These are phyloP conservation scores for Alternaria metachromatica DNA, from an alignment of 2,329 filamentous ascomycete genomes.

Conservation along the genomic window DNA sequence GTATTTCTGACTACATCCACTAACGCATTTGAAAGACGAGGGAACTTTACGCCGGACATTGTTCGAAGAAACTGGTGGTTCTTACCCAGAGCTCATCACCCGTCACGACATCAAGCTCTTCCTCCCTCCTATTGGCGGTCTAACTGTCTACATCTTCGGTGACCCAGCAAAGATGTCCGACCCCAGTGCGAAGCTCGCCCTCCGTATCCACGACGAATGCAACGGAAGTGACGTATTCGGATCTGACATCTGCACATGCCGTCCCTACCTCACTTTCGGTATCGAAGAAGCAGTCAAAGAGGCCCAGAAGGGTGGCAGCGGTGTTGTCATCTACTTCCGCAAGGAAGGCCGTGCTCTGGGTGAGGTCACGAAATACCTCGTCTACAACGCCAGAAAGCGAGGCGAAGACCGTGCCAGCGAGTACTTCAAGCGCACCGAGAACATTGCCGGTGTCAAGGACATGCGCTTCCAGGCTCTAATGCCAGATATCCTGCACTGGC, in stretches of 20 bases:
- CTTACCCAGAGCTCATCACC: slow-evolving; percentile 95
- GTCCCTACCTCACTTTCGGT: slow-evolving; percentile 94
- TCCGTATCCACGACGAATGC: slow-evolving; percentile 88
- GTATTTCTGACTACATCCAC: neutral
- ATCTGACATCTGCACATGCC: slow-evolving; percentile 96
- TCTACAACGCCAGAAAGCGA: slow-evolving; percentile 80
- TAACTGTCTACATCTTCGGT: slow-evolving; percentile 97
- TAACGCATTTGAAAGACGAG: slow-evolving; percentile 67
- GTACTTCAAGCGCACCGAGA: slow-evolving; percentile 97
- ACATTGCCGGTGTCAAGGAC: slow-evolving; percentile 93
- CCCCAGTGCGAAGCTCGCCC: slow-evolving; percentile 77
- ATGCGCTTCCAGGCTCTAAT: slow-evolving; percentile 99
- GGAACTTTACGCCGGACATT: slow-evolving; percentile 82
- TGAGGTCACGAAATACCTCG: slow-evolving; percentile 88
- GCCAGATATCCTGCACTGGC: slow-evolving; percentile 97
- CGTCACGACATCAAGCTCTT: slow-evolving; percentile 94
- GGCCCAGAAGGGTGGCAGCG: slow-evolving; percentile 90
- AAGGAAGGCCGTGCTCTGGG: slow-evolving; percentile 95
- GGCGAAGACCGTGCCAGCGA: slow-evolving; percentile 81
- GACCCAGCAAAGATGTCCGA: slow-evolving; percentile 94
- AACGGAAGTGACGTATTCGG: slow-evolving; percentile 98
- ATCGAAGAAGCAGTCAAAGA: slow-evolving; percentile 98
- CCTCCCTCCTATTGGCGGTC: slow-evolving; percentile 89
- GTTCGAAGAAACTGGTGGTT: slow-evolving; percentile 95
- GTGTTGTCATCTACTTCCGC: slow-evolving; percentile 97